Percentiles rank a stretch among this genome's conserved stretches.
Evolutionary conservation across 805 yeast genomes (phyloP).

Genomic region (Ogataea nakhonphanomensis): DNA sequence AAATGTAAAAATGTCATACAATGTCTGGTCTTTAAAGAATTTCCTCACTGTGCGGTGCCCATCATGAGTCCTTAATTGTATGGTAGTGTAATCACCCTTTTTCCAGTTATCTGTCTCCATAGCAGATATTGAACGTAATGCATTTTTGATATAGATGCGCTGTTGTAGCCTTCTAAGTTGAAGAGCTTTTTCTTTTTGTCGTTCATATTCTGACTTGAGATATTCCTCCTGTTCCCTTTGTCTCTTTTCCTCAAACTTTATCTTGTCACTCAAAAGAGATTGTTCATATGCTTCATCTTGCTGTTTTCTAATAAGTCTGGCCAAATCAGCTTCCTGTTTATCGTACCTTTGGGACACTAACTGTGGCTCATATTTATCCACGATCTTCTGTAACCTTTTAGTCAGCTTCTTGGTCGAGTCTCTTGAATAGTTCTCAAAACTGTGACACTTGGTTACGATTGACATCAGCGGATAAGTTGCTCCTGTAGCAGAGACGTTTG

Average conservation of each 20-base stretch:
- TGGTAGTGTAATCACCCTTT: slow-evolving; percentile 35
- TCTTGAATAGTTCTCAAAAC: slow-evolving; percentile 18
- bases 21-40: slow-evolving; percentile 37
- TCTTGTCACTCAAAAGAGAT: slow-evolving; percentile 54
- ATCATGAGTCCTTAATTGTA: slow-evolving; percentile 53
- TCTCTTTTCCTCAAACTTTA: slow-evolving; percentile 46
- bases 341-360: slow-evolving; percentile 57
- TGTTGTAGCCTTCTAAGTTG: slow-evolving; percentile 17
- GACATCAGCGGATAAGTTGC: slow-evolving; percentile 49
- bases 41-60: slow-evolving; percentile 49
- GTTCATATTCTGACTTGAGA: slow-evolving; percentile 14
- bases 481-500: slow-evolving; percentile 52
- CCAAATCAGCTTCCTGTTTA: slow-evolving; percentile 52
- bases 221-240: slow-evolving; percentile 24
- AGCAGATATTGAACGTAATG: slow-evolving; percentile 8
- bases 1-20: slow-evolving; percentile 47
- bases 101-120: slow-evolving; percentile 15
- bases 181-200: slow-evolving; percentile 16
- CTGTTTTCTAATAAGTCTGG: slow-evolving; percentile 55
- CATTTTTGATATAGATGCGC: slow-evolving; percentile 21
- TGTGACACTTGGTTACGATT: slow-evolving; percentile 42
- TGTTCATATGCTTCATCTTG: slow-evolving; percentile 68
- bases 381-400: slow-evolving; percentile 37
- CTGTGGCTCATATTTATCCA: slow-evolving; percentile 61
- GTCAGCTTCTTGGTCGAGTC: slow-evolving; percentile 30